Conservation (phyloP, 345 rosid genomes). For the Citrus maxima region DNA sequence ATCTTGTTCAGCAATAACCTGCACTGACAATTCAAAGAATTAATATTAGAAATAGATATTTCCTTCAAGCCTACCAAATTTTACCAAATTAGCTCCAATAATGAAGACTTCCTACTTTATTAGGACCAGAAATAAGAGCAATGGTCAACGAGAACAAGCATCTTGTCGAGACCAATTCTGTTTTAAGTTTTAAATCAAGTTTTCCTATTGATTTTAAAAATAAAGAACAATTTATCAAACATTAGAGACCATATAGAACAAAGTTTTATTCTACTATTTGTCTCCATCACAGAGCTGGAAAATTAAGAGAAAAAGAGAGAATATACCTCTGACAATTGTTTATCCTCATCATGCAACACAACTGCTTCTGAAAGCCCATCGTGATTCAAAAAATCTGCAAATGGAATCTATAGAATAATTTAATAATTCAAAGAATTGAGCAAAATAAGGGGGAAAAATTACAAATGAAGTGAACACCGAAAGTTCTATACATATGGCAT, state of each 20-base stretch:
- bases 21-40: conserved; percentile 23
- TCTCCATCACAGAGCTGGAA: background rate
- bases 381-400: conserved; percentile 92
- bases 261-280: background rate
- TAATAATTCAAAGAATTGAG: conserved; percentile 14
- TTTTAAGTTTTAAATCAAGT: background rate
- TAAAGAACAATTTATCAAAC: background rate
- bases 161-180: background rate
- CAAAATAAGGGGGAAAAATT: background rate
- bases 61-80: background rate
- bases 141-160: background rate
- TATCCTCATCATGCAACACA: conserved; percentile 56
- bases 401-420: conserved; percentile 64
- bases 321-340: conserved; percentile 63
- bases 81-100: background rate
- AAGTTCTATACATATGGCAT: conserved; percentile 2
- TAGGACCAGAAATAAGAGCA: background rate
- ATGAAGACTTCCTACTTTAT: background rate
- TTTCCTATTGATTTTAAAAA: background rate
- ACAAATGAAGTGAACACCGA: background rate
- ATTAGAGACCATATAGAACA: background rate
- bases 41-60: background rate
- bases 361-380: conserved; percentile 66
- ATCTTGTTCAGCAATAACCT: conserved; percentile 74
- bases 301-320: conserved; percentile 8